Base-by-base conservation (phyloP, 2,329 filamentous ascomycete species). In the Colletotrichum gigasporum region DNA sequence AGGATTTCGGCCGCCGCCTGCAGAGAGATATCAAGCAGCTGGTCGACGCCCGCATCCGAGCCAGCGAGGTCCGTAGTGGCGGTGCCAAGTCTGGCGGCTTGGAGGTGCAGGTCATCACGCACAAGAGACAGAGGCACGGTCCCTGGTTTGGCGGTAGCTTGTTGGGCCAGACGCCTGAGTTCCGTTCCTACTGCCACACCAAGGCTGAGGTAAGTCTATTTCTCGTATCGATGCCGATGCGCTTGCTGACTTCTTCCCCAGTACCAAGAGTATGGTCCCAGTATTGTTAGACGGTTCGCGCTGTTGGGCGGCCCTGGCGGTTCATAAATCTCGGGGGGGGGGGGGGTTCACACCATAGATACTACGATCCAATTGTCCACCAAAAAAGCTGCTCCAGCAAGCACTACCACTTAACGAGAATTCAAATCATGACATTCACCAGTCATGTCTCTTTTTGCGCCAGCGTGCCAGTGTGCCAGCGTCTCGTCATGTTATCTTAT, bases 111-210 rank as follows among this genome's bases (percentile, higher is more conserved):
- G 96, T 99, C 71, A 96, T 99, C 71, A 93, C 94, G 47, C 96
- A 99, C 85, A 97, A 97, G 87, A 87, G 96, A 77, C 96, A 99
- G 86, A 87, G 95, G 75, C 95, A 99, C 77, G 96, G 96, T 16
- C 96, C 96, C 30, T 99, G 96, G 96, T 99, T 99, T 76, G 96
- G 96, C 78, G 96, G 96, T 71, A 97, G 93, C 81, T 85, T 99
- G 80, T 84, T 99, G 66, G 96, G 95, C 58, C 95, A 98, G 83
- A 99, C 96, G 6, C 95, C 96, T 4, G 96, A 99, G 80, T 99
- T 99, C 86, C 89, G 93, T 77, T 97, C 94, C 75, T 99, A 98
- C 82, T 99, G 96, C 83, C 96, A 99, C 80, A 99, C 92, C 61
- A 96, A 96, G 84, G 89, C 88, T 28, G 87, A 90, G 83, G 86